Percentiles rank a stretch among this genome's conserved stretches.
Evolutionary conservation across 2,329 filamentous ascomycete species (phyloP).

Genomic region (Fusarium tricinctum): DNA sequence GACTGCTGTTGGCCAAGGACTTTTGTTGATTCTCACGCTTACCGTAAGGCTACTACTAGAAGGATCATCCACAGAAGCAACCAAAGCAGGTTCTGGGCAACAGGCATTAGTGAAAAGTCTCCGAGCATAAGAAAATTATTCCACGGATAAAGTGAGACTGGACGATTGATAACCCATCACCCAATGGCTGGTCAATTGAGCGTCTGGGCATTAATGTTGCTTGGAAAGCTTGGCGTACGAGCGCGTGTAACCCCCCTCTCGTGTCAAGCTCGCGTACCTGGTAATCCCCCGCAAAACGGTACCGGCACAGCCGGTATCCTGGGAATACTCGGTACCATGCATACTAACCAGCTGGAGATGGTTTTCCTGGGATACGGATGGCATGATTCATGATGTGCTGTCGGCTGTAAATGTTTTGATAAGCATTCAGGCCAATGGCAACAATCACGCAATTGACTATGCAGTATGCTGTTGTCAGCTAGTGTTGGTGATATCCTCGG

Average conservation of each 20-base stretch:
- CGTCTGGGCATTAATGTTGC: too few relatives aligned
- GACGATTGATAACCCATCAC: not conserved
- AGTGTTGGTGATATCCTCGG: not conserved
- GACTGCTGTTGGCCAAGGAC: not conserved
- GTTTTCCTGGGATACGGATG: not conserved
- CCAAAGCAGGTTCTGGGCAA: not conserved
- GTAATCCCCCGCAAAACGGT: constrained; percentile 14
- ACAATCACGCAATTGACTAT: constrained; percentile 19
- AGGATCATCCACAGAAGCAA: not conserved
- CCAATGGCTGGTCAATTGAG: not conserved
- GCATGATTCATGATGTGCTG: not conserved
- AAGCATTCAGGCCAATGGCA: not conserved
- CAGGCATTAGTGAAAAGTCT: not conserved
- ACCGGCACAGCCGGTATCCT: not conserved
- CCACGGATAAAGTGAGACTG: too few relatives aligned
- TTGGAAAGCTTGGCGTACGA: too few relatives aligned
- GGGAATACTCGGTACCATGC: not conserved
- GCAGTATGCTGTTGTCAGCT: not conserved
- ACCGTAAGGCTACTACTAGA: constrained; percentile 1
- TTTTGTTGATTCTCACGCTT: constrained; percentile 4
- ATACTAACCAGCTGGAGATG: not conserved
- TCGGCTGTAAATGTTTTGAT: not conserved
- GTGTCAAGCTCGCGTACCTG: constrained; percentile 14
- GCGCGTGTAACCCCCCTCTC: not conserved
- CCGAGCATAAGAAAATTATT: not conserved